Evolutionary conservation across 768 basidiomycete genomes (phyloP), one percentile per base, ranked within the genome.

Genomic region (Boletus tomentosulus): DNA sequence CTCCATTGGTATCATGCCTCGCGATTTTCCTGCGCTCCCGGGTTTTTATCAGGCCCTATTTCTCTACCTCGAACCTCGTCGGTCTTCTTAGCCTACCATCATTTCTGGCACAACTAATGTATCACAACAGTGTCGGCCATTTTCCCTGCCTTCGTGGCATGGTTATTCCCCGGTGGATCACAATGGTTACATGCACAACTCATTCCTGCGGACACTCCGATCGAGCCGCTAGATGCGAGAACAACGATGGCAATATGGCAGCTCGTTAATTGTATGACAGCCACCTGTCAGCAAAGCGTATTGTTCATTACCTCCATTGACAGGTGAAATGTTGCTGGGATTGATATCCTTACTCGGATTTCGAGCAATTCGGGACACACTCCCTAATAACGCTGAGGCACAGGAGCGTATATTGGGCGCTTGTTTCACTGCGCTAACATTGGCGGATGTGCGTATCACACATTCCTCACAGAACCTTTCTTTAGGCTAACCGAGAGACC

Each of bases 391-490:
- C 59, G 81, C 78, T 3, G 74, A 73, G 19, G 80, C 80, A 3
- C 87, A 89, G 64, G 87, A 90, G 62, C 79, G 80, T 46, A 79
- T 90, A 50, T 60, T 89, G 10, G 85, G 86, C 24, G 78, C 84
- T 3, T 75, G 78, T 50, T 71, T 89, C 50, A 73, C 76, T 35
- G 83, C 84, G 2, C 75, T 89, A 45, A 84, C 82, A 4, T 70
- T 88, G 53, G 87, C 83, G 39, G 87, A 91, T 68, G 89, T 89
- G 59, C 65, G 85, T 64, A 27, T 24, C 35, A 53, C 37, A 15
- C 50, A 50, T 49, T 41, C 19, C 31, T 15, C 34, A 1, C 22
- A 22, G 24, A 15, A 46, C 15, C 35, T 33, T 47, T 25, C 43
- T 46, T 22, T 2, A 10, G 30, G 46, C 53, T 50, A 41, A 59